Conservation (phyloP, 2,329 filamentous ascomycete species). For the Apiospora arundinis region DNA sequence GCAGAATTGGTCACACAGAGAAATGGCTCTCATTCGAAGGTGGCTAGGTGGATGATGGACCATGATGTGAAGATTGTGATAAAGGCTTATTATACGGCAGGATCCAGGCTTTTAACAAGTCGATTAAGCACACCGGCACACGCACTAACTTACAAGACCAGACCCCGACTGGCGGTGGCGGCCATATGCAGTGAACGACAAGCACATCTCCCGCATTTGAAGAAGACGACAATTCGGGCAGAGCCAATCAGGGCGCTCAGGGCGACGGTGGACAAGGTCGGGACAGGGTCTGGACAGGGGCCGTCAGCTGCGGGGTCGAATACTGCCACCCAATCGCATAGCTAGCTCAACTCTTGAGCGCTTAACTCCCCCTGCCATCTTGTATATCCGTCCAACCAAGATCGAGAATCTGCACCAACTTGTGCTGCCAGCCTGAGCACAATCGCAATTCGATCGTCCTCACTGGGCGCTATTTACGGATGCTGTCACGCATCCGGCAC, state of each 20-base stretch:
- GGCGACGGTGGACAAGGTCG: neutral
- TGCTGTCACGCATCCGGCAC: slow-evolving; percentile 43
- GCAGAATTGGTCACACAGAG: slow-evolving; percentile 2
- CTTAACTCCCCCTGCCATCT: slow-evolving; percentile 32
- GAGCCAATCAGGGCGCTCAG: neutral
- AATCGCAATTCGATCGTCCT: slow-evolving; percentile 37
- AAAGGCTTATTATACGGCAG: neutral
- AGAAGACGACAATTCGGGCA: neutral
- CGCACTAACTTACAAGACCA: neutral
- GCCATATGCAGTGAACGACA: slow-evolving; percentile 6
- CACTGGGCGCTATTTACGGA: slow-evolving; percentile 46
- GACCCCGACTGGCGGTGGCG: slow-evolving; percentile 9
- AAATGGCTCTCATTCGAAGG: neutral
- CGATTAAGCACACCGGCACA: neutral
- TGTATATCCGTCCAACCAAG: slow-evolving; percentile 40
- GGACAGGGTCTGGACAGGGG: neutral
- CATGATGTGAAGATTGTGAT: neutral
- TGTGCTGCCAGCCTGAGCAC: neutral
- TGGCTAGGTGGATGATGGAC: neutral
- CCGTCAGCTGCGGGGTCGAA: slow-evolving; percentile 25
- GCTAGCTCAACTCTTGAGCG: slow-evolving; percentile 24
- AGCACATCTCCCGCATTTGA: neutral
- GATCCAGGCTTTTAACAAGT: neutral
- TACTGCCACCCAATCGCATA: slow-evolving; percentile 22
- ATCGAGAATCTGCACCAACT: slow-evolving; percentile 24